These are phyloP conservation scores for Malassezia cuniculi DNA, from an alignment of 1,284 basidiomycete genomes.

Conservation along the genomic window DNA sequence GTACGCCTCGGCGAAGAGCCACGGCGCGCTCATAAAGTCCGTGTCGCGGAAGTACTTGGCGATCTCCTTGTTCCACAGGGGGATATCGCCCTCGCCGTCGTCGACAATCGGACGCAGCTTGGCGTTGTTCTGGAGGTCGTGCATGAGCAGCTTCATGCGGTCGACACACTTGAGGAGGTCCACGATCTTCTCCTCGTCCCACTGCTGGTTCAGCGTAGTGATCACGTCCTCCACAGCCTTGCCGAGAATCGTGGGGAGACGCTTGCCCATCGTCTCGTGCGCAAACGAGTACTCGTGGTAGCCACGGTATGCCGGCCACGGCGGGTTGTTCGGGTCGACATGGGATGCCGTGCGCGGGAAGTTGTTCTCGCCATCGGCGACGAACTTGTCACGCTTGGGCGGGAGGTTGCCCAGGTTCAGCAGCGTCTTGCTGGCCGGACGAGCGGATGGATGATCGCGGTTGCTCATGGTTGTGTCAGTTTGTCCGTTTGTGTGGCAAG, in stretches of 20 bases:
- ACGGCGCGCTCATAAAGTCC: slow-evolving; percentile 72
- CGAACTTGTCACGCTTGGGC: slow-evolving; percentile 38
- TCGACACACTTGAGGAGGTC: slow-evolving; percentile 80
- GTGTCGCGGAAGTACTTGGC: slow-evolving; percentile 71
- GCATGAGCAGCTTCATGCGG: slow-evolving; percentile 45
- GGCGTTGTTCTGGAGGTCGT: slow-evolving; percentile 46
- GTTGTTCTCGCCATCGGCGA: slow-evolving; percentile 14
- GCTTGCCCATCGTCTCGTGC: slow-evolving; percentile 67
- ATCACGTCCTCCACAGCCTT: slow-evolving; percentile 90
- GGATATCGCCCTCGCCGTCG: slow-evolving; percentile 83
- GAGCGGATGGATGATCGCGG: slow-evolving; percentile 31
- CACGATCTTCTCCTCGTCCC: slow-evolving; percentile 65
- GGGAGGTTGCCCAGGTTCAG: slow-evolving; percentile 44
- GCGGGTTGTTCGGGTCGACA: slow-evolving; percentile 75
- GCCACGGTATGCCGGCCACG: slow-evolving; percentile 74
- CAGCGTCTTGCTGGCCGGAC: slow-evolving; percentile 40
- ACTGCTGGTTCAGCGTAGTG: slow-evolving; percentile 66
- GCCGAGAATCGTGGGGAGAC: slow-evolving; percentile 84
- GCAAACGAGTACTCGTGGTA: slow-evolving; percentile 94
- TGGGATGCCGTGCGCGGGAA: slow-evolving; percentile 11
- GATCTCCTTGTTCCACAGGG: slow-evolving; percentile 79
- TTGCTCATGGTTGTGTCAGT: slow-evolving; percentile 27
- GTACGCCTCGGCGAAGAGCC: slow-evolving; percentile 70
- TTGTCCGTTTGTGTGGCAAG: no score
- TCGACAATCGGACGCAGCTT: slow-evolving; percentile 63